phyloP scores from a whole-genome alignment of 2,329 filamentous ascomycete genomes.

The Huntiella bhutanensis region DNA sequence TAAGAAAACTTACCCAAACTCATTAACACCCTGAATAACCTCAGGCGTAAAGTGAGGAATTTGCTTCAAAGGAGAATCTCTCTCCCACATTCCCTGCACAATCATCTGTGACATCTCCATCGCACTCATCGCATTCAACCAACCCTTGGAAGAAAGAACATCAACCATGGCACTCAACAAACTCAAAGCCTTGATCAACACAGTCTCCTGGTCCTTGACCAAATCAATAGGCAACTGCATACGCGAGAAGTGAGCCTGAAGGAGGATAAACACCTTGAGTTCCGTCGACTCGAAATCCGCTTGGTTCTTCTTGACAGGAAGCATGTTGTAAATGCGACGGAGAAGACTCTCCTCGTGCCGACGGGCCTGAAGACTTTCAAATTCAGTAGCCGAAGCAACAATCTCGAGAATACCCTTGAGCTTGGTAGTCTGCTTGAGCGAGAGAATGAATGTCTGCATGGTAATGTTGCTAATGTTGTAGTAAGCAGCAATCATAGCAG shows the following conservation, averaged over 20 bases:
- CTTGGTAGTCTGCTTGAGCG: slow-evolving; percentile 72
- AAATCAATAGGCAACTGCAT: slow-evolving; percentile 94
- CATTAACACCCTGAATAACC: slow-evolving; percentile 63
- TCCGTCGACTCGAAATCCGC: slow-evolving; percentile 80
- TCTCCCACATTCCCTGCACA: slow-evolving; percentile 97
- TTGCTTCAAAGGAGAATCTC: slow-evolving; percentile 89
- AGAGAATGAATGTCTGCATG: slow-evolving; percentile 95
- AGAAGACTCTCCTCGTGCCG: slow-evolving; percentile 79
- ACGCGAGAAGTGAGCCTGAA: slow-evolving; percentile 92
- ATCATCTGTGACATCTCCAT: slow-evolving; percentile 99
- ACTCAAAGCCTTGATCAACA: slow-evolving; percentile 68
- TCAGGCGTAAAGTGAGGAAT: slow-evolving; percentile 85
- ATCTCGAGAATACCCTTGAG: slow-evolving; percentile 96
- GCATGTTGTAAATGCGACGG: slow-evolving; percentile 78
- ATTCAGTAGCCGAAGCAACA: slow-evolving; percentile 89
- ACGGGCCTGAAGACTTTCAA: slow-evolving; percentile 84
- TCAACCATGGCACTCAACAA: slow-evolving; percentile 85
- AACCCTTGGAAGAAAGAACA: slow-evolving; percentile 84
- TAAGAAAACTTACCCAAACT: slow-evolving; percentile 43
- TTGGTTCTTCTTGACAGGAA: slow-evolving; percentile 88
- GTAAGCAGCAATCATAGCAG: slow-evolving; percentile 95
- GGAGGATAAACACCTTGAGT: slow-evolving; percentile 93
- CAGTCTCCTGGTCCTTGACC: slow-evolving; percentile 82
- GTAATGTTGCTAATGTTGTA: slow-evolving; percentile 99
- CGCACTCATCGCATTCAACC: slow-evolving; percentile 90